Evolutionary conservation across 495 filamentous ascomycete species (phyloP), one percentile per base, ranked within the genome.

Genomic region (Pyrenula aspistea): DNA sequence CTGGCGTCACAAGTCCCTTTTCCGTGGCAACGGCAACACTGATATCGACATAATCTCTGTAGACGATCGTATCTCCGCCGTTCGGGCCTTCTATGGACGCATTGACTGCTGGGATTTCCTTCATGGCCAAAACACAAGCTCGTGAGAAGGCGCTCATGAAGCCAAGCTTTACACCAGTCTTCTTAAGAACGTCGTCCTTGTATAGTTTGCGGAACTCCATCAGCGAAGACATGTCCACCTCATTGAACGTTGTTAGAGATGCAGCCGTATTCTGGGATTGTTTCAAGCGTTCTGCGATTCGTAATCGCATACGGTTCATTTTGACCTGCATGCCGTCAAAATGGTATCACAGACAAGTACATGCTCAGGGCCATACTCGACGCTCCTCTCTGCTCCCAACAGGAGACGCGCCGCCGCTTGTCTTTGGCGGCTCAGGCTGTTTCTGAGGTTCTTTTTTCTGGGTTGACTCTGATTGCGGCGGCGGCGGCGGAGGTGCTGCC

Each of bases 251-350:
- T 19, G 93, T 97, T 54, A 99, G 74, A 15, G 93, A 95, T 31
- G 93, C 93, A 55, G 94, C 93, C 2, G 93, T 96, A 75, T 99
- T 97, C 74, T 99, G 93, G 15, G 92, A 96, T 67, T 98, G 93
- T 81, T 98, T 98, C 53, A 98, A 79, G 60, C 93, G 91, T 77
- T 98, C 93, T 21, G 93, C 89, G 60, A 97, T 98, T 21, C 93
- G 83, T 50, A 97, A 81, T 53, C 93, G 89, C 94, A 98, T 98
- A 55, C 94, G 88, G 77, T 97, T 97, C 93, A 98, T 98, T 79
- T 98, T 98, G 62, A 96, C 91, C 89, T 92, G 61, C 36, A 58
- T 24, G 10, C 49, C 49, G 54, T 36, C 55, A 42, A 42, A 4
- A 21, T 22, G 12, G 12, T 42, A 22, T 22, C 2, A 22, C 4